Percentiles rank a stretch among this genome's conserved stretches.
phyloP scores from a whole-genome alignment of 2,329 filamentous ascomycete species.

The Fusarium penzigii region DNA sequence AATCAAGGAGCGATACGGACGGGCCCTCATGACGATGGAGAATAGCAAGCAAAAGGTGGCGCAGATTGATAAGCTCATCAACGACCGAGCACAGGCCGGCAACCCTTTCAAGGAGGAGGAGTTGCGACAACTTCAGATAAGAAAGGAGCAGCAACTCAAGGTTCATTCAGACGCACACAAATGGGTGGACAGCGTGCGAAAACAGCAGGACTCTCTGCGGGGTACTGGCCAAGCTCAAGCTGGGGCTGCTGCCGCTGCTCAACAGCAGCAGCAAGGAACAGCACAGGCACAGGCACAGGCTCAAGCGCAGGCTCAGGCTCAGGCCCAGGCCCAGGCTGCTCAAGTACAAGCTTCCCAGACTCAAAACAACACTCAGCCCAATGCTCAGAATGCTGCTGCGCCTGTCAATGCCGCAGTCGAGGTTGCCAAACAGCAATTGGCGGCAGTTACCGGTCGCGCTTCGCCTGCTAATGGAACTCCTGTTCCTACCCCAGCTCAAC shows the following conservation, averaged over 20 bases:
- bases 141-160: constrained; percentile 47
- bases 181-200: constrained; percentile 50
- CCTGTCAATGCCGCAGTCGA: constrained; percentile 47
- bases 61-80: constrained; percentile 44
- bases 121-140: constrained; percentile 44
- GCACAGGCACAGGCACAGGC: constrained; percentile 19
- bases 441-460: constrained; percentile 27
- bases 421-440: constrained; percentile 45
- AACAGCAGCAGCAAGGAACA: constrained; percentile 10
- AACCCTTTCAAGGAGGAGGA: constrained; percentile 50
- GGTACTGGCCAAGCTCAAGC: constrained; percentile 28
- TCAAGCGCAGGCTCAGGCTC: constrained; percentile 16
- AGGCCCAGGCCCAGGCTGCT: constrained; percentile 17
- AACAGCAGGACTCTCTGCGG: constrained; percentile 42
- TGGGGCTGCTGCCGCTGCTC: constrained; percentile 14
- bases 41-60: constrained; percentile 41
- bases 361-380: constrained; percentile 31
- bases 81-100: constrained; percentile 45
- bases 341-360: constrained; percentile 18
- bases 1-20: constrained; percentile 47
- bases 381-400: constrained; percentile 36
- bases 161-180: constrained; percentile 47
- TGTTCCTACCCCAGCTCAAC: constrained; percentile 25
- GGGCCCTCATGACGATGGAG: constrained; percentile 54
- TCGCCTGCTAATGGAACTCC: constrained; percentile 32